Evolutionary conservation across 1,139 yeast genomes (phyloP).

Genomic region (Geotrichum phurueaensis): DNA sequence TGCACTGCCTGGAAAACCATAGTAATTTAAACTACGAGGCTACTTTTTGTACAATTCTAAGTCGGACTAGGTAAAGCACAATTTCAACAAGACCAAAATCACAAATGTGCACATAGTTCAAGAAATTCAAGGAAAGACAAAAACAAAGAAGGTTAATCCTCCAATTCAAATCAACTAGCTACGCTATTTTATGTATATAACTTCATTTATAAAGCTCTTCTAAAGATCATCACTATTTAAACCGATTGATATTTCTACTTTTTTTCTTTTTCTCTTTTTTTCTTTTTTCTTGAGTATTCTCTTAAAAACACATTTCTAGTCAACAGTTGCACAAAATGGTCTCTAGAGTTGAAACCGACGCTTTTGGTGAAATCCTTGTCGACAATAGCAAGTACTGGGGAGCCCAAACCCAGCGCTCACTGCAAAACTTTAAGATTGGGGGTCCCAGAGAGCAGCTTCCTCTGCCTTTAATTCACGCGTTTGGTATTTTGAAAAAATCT

Average conservation of each 20-base stretch:
- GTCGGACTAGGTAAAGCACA: no score
- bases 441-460: constrained; percentile 90
- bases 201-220: neutral
- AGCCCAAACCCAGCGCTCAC: constrained; percentile 88
- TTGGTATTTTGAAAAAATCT: constrained; percentile 89
- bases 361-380: constrained; percentile 92
- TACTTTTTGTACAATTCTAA: no score
- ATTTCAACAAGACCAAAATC: neutral
- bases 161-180: neutral
- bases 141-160: no score
- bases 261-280: neutral
- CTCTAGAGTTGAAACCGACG: constrained; percentile 79
- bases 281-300: neutral
- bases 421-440: constrained; percentile 91
- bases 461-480: constrained; percentile 80
- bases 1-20: neutral
- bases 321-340: neutral
- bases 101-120: neutral
- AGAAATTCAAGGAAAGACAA: neutral
- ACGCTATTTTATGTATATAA: neutral
- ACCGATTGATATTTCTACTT: neutral
- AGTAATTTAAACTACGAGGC: no score
- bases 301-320: neutral
- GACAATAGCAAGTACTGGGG: constrained; percentile 88
- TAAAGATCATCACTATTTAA: neutral